These are phyloP conservation scores for Akanthomyces muscarius DNA, from an alignment of 2,329 filamentous ascomycete species.

Conservation along the genomic window DNA sequence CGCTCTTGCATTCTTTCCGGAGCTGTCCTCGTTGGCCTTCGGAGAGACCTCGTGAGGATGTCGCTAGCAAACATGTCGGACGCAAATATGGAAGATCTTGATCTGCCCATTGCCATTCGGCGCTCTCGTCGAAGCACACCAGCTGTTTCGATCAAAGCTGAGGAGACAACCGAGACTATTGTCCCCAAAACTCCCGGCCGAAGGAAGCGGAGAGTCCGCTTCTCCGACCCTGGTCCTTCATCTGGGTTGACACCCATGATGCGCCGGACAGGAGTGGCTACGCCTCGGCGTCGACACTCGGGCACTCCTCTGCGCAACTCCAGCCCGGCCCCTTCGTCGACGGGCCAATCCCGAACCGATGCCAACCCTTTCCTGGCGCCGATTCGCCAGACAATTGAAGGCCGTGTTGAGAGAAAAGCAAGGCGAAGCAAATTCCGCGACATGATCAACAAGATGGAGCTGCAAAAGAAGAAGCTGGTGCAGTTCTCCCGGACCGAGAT, in stretches of 20 bases:
- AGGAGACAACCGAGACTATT: conserved; percentile 10
- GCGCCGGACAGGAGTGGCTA: conserved; percentile 44
- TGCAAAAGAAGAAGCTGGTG: conserved; percentile 41
- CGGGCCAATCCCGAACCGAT: conserved; percentile 23
- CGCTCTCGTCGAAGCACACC: conserved; percentile 46
- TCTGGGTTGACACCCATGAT: conserved; percentile 59
- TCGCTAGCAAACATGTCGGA: conserved; percentile 1
- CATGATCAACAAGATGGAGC: conserved; percentile 51
- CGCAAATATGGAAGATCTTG: conserved; percentile 34
- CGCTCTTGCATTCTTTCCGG: neutral
- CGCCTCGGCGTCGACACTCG: conserved; percentile 39
- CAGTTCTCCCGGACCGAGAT: conserved; percentile 44
- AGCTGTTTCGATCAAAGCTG: conserved; percentile 29
- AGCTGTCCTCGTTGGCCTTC: neutral
- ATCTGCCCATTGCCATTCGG: conserved; percentile 53
- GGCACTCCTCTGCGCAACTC: conserved; percentile 37
- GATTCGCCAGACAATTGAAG: conserved; percentile 52
- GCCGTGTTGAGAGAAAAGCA: conserved; percentile 53
- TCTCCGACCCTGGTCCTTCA: conserved; percentile 54
- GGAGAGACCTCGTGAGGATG: neutral
- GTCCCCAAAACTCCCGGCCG: conserved; percentile 28
- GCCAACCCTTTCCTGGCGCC: conserved; percentile 25
- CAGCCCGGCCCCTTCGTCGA: conserved; percentile 18
- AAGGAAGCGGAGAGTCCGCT: conserved; percentile 50
- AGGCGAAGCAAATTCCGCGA: conserved; percentile 55